Conservation (phyloP, 2,329 filamentous ascomycete genomes). For the Fusarium anguioides region DNA sequence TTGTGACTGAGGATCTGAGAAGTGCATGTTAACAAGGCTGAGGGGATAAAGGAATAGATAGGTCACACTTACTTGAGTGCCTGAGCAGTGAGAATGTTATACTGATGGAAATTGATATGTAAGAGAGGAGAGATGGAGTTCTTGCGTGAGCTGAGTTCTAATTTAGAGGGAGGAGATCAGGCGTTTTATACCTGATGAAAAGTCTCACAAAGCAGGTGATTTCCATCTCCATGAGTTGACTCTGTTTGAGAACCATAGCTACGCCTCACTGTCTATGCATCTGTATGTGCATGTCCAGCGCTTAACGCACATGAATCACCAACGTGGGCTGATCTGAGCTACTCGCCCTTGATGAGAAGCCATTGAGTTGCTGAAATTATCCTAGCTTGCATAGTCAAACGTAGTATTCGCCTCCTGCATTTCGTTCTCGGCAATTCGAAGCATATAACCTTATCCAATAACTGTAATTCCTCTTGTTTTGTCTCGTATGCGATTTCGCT, state of each 20-base stretch:
- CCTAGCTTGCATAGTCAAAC: neutral
- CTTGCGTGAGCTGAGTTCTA: neutral
- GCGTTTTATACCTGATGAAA: neutral
- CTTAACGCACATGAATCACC: neutral
- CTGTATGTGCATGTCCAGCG: neutral
- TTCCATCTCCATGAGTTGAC: too few species aligned
- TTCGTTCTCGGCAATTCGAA: neutral
- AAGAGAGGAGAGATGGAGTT: neutral
- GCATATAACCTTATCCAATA: neutral
- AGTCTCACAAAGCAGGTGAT: rapidly evolving
- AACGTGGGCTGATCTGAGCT: neutral
- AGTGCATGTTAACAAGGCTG: rapidly evolving
- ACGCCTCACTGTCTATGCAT: neutral
- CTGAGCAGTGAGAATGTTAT: neutral
- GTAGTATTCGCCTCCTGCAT: neutral
- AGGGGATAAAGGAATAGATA: too few species aligned
- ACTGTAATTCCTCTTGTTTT: neutral
- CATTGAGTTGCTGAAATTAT: neutral
- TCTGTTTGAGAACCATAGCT: neutral
- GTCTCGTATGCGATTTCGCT: neutral
- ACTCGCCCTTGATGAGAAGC: neutral
- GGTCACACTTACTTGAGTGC: neutral
- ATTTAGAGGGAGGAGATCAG: neutral
- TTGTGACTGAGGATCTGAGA: neutral
- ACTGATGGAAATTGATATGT: rapidly evolving